These are phyloP conservation scores for Yamadazyma membranifaciens DNA, from an alignment of 1,139 yeast genomes.

Conservation along the genomic window DNA sequence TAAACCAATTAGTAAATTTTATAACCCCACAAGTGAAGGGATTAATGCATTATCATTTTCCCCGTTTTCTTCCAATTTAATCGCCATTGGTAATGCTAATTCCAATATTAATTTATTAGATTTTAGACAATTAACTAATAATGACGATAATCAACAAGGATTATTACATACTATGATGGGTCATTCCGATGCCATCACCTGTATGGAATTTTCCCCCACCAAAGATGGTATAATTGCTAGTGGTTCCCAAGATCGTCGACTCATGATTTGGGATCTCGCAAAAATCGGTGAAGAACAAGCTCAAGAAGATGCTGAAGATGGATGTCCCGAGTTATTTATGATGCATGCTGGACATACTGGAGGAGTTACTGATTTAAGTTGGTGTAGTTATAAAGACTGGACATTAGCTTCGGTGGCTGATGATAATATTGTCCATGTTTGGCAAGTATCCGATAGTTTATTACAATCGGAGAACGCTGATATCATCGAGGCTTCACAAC, in stretches of 20 bases:
- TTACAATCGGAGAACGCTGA: slow-evolving; percentile 34
- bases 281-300: slow-evolving; percentile 76
- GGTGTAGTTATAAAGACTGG: slow-evolving; percentile 73
- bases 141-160: slow-evolving; percentile 18
- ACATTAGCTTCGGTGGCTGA: slow-evolving; percentile 71
- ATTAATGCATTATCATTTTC: slow-evolving; percentile 68
- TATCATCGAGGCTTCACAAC: slow-evolving; percentile 17
- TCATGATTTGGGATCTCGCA: slow-evolving; percentile 70
- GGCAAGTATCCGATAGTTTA: slow-evolving; percentile 63
- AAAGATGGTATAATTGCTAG: slow-evolving; percentile 72
- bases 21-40: slow-evolving; percentile 37
- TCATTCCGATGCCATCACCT: slow-evolving; percentile 67
- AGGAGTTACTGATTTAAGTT: slow-evolving; percentile 66
- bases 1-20: slow-evolving; percentile 27
- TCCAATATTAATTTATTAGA: slow-evolving; percentile 66
- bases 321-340: slow-evolving; percentile 78
- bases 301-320: slow-evolving; percentile 79
- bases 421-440: slow-evolving; percentile 73
- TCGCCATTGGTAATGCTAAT: slow-evolving; percentile 69
- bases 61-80: slow-evolving; percentile 53
- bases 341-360: slow-evolving; percentile 89
- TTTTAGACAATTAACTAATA: slow-evolving; percentile 43
- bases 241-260: slow-evolving; percentile 69
- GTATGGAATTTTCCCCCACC: slow-evolving; percentile 70
- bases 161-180: slow-evolving; percentile 72